phyloP scores from a whole-genome alignment of 108 stramenopile species.

The Stephanodiscus minutulus region DNA sequence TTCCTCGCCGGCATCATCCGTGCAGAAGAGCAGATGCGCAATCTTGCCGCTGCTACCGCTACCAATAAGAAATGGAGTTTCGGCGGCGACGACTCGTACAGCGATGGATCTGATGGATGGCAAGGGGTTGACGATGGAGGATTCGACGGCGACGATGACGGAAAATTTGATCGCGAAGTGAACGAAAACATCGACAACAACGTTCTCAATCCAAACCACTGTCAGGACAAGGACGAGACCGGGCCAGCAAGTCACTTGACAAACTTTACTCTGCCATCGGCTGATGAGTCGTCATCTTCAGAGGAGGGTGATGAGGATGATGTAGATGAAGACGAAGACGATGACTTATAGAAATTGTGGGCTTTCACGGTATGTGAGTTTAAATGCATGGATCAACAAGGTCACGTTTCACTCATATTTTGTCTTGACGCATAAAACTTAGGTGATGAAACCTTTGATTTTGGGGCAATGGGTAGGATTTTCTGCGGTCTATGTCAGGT shows the following conservation, averaged over 20 bases:
- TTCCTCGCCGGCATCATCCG: slow-evolving; percentile 11
- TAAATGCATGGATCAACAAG: no score
- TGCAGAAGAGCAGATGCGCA: slow-evolving; percentile 10
- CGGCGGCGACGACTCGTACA: neutral
- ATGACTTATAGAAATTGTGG: neutral
- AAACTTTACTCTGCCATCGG: slow-evolving; percentile 31
- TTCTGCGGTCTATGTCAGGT: slow-evolving; percentile 98
- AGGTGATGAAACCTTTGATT: slow-evolving; percentile 96
- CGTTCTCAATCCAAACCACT: neutral
- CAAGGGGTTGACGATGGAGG: neutral
- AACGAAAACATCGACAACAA: neutral
- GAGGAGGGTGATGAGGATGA: slow-evolving; percentile 26
- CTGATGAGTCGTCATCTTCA: slow-evolving; percentile 26
- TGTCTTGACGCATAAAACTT: neutral
- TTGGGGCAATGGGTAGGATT: slow-evolving; percentile 97
- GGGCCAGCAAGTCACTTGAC: neutral
- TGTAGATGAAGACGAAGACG: neutral
- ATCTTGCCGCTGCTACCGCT: neutral
- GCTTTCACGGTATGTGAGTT: no score
- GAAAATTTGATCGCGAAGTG: neutral
- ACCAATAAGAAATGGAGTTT: neutral
- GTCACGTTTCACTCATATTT: neutral
- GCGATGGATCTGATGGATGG: slow-evolving; percentile 1
- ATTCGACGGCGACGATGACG: neutral
- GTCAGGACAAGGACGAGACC: neutral